phyloP scores from a whole-genome alignment of 805 yeast species.

The Candida pseudoglaebosa region DNA sequence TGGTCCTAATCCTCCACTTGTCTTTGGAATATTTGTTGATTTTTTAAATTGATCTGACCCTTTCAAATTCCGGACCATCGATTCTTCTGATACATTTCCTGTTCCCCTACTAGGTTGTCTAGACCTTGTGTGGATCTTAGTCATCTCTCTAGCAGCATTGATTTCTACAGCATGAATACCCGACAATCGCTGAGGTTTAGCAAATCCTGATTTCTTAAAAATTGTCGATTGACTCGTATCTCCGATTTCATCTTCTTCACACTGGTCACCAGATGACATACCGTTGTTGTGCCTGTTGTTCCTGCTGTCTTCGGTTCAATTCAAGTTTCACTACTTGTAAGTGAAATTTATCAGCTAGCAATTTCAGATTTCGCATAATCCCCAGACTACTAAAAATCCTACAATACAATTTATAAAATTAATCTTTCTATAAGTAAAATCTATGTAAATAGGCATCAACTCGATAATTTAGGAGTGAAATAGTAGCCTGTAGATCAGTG shows the following conservation, averaged over 20 bases:
- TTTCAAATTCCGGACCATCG: not conserved
- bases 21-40: not conserved
- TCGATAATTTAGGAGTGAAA: no score
- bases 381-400: no score
- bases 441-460: no score
- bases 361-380: conserved; percentile 1
- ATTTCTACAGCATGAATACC: conserved; percentile 57
- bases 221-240: not conserved
- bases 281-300: not conserved
- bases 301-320: no score
- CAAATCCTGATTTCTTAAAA: conserved; percentile 4
- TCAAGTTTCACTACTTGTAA: no score
- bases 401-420: not conserved
- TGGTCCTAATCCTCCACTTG: no score
- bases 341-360: no score
- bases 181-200: conserved; percentile 8
- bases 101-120: conserved; percentile 19
- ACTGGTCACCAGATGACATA: not conserved
- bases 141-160: conserved; percentile 63
- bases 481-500: no score
- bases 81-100: not conserved
- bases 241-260: not conserved
- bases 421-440: no score
- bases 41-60: not conserved
- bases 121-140: conserved; percentile 43